Evolutionary conservation across 768 basidiomycete species (phyloP).

Genomic region (Coprinopsis cinerea): DNA sequence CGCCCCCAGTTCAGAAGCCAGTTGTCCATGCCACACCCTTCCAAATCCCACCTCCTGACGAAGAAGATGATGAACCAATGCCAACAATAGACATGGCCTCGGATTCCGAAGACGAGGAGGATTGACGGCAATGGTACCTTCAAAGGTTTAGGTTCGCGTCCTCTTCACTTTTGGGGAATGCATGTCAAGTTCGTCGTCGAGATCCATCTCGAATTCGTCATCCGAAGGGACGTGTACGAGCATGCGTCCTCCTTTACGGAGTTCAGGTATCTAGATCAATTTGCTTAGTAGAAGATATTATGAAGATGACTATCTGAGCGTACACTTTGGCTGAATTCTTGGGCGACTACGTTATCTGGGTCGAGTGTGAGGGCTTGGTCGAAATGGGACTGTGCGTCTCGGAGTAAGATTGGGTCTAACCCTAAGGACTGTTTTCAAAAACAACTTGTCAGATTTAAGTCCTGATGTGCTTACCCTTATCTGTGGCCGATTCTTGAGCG

Average conservation of each 20-base stretch:
- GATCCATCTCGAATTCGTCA: constrained; percentile 16
- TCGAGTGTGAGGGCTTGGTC: constrained; percentile 59
- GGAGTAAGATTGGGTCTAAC: constrained; percentile 32
- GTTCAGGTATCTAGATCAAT: not conserved
- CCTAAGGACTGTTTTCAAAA: constrained; percentile 3
- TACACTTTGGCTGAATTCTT: constrained; percentile 51
- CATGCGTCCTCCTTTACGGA: not conserved
- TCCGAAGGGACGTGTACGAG: constrained; percentile 11
- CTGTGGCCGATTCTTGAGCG: constrained; percentile 30
- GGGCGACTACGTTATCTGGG: constrained; percentile 47
- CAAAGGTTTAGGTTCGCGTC: constrained; percentile 19
- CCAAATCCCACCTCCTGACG: constrained; percentile 25
- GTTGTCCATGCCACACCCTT: not conserved
- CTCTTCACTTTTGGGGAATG: constrained; percentile 26
- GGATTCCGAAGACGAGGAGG: constrained; percentile 59
- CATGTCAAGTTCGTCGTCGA: constrained; percentile 19
- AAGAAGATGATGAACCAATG: constrained; percentile 72
- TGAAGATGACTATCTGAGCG: not conserved
- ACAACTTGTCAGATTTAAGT: constrained; percentile 5
- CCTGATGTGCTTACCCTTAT: constrained; percentile 13
- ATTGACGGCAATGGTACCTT: no score
- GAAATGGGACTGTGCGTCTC: constrained; percentile 59
- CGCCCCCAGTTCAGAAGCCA: not conserved
- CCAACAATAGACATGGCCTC: constrained; percentile 74
- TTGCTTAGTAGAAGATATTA: not conserved